Evolutionary conservation across 495 filamentous ascomycete genomes (phyloP).

Genomic region (Aspergillus funiculosus): DNA sequence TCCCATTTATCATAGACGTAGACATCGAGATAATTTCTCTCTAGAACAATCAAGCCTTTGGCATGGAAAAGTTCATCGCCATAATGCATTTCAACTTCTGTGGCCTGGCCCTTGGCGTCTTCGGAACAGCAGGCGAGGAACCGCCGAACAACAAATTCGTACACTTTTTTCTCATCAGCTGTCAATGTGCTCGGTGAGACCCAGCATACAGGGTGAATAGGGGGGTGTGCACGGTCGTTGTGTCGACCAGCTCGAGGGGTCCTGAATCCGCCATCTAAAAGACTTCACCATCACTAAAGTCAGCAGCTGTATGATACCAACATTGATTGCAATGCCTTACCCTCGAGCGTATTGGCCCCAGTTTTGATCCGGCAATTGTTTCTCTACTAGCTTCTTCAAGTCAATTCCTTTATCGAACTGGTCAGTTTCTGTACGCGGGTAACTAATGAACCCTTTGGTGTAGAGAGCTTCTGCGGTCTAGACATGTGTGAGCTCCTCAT

Average conservation of each 20-base stretch:
- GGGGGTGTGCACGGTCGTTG: conserved; percentile 95
- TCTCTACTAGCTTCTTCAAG: conserved; percentile 70
- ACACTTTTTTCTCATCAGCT: conserved; percentile 66
- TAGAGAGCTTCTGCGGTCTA: conserved; percentile 81
- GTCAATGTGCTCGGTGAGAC: conserved; percentile 56
- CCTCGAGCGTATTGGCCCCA: conserved; percentile 83
- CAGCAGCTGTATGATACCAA: conserved; percentile 6
- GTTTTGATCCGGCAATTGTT: conserved; percentile 64
- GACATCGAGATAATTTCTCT: conserved; percentile 89
- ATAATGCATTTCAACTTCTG: conserved; percentile 77
- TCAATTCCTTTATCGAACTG: conserved; percentile 91
- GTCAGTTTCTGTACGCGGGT: conserved; percentile 95
- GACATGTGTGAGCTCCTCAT: conserved; percentile 8
- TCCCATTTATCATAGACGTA: conserved; percentile 96
- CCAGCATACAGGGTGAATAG: conserved; percentile 88
- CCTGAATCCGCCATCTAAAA: conserved; percentile 73
- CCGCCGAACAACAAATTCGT: conserved; percentile 89
- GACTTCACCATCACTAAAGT: conserved; percentile 29
- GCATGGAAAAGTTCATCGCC: conserved; percentile 78
- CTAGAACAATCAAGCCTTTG: conserved; percentile 76
- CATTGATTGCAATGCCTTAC: conserved; percentile 21
- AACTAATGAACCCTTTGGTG: conserved; percentile 92
- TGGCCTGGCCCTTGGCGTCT: conserved; percentile 79
- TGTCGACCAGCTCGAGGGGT: conserved; percentile 75
- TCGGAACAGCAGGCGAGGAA: conserved; percentile 96